These are phyloP conservation scores for Annona cherimola DNA, from an alignment of 164 flowering plant genomes.

Conservation along the genomic window DNA sequence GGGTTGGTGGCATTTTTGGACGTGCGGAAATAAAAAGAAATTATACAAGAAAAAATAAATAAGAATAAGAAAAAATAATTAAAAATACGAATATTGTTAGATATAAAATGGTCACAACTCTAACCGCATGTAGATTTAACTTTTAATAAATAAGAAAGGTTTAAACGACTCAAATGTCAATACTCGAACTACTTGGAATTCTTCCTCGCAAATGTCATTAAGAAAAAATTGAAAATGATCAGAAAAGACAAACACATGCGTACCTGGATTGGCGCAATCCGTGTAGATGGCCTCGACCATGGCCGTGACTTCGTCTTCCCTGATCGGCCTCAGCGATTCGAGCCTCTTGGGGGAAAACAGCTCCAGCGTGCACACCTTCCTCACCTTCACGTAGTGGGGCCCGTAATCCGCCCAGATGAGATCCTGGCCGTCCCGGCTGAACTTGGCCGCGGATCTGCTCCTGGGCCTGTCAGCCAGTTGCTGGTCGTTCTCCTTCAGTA, in stretches of 20 bases:
- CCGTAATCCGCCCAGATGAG: slow-evolving; percentile 65
- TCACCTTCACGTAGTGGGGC: slow-evolving; percentile 57
- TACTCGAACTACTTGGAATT: no score
- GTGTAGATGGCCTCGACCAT: slow-evolving; percentile 50
- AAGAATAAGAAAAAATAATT: no score
- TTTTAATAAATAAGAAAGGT: no score
- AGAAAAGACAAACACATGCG: not conserved
- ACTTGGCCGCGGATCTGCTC: slow-evolving; percentile 31
- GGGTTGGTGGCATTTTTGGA: no score
- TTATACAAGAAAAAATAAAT: no score
- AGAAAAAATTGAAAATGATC: no score
- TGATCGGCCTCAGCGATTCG: slow-evolving; percentile 47
- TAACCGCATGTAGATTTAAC: no score
- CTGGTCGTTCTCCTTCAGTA: slow-evolving; percentile 55
- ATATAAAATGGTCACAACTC: no score
- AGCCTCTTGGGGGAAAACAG: slow-evolving; percentile 21
- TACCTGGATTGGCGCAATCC: slow-evolving; percentile 39
- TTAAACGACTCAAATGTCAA: no score
- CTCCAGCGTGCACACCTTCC: slow-evolving; percentile 54
- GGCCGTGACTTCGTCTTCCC: slow-evolving; percentile 65
- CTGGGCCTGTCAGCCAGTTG: slow-evolving; percentile 42
- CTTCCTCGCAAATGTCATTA: no score
- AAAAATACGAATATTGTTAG: no score
- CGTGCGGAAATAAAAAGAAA: no score
- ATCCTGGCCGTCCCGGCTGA: slow-evolving; percentile 50